phyloP scores from a whole-genome alignment of 192 early-diverging fungal genomes.

The Coemansia sp. region DNA sequence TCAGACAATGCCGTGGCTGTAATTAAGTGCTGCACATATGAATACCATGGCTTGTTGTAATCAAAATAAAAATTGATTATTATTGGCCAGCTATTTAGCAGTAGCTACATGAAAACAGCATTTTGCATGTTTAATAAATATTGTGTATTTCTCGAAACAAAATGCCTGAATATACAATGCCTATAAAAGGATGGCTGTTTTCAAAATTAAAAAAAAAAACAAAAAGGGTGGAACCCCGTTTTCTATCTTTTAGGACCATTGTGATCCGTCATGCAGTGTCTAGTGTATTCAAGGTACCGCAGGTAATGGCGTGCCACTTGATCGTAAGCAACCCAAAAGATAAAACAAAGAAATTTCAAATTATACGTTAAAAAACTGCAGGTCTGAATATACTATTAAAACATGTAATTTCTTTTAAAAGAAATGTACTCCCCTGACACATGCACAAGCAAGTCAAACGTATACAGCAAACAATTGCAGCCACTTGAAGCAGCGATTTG shows the following conservation, averaged over 20 bases:
- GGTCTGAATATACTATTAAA: too few species aligned
- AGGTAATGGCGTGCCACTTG: not conserved
- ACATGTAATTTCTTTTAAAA: not conserved
- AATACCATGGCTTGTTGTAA: conserved; percentile 1
- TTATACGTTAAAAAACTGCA: too few species aligned
- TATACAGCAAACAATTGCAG: too few species aligned
- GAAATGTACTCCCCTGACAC: not conserved
- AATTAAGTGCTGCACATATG: conserved; percentile 4
- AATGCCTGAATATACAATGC: too few species aligned
- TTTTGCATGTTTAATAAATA: not conserved
- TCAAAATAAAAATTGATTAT: not conserved
- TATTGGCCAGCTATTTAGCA: not conserved
- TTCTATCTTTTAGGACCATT: too few species aligned
- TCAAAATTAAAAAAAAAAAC: too few species aligned
- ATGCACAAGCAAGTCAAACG: not conserved
- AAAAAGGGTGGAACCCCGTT: too few species aligned
- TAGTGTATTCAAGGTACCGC: too few species aligned
- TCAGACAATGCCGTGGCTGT: not conserved
- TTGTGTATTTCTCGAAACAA: not conserved
- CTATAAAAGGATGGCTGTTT: too few species aligned
- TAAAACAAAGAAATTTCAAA: not conserved
- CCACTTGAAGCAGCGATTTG: too few species aligned
- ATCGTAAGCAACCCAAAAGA: not conserved
- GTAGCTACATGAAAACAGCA: not conserved
- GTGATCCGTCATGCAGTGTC: too few species aligned